phyloP scores from a whole-genome alignment of 768 basidiomycete genomes.

The Lentinula raphanica region DNA sequence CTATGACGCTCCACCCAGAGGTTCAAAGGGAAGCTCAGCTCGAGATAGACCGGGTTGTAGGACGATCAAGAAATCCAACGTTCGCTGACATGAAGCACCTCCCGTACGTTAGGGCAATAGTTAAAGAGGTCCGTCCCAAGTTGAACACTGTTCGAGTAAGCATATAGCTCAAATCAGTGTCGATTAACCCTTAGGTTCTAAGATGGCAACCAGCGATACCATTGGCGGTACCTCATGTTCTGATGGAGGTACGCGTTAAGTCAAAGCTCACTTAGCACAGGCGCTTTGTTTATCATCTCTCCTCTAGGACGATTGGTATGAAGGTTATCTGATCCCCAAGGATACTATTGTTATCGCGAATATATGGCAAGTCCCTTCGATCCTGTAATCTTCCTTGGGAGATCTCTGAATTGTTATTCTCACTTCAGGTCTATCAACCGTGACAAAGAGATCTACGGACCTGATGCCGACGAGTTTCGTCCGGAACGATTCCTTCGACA shows the following conservation, averaged over 20 bases:
- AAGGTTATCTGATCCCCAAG: constrained; percentile 3
- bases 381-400: too few relatives aligned
- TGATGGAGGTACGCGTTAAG: constrained; percentile 3
- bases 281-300: too few relatives aligned
- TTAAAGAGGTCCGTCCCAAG: constrained; percentile 9
- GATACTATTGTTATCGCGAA: background rate
- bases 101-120: constrained; percentile 16
- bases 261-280: too few relatives aligned
- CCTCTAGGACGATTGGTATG: constrained; percentile 6
- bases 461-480: background rate
- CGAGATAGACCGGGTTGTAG: constrained; percentile 20
- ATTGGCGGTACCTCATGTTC: background rate
- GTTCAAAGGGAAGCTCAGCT: constrained; percentile 19
- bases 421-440: background rate
- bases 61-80: constrained; percentile 16
- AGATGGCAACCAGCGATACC: background rate
- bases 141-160: too few relatives aligned
- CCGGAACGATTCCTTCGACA: background rate
- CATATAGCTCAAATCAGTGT: too few relatives aligned
- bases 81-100: constrained; percentile 12
- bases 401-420: background rate
- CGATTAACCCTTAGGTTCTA: background rate
- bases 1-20: constrained; percentile 17
- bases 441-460: background rate
- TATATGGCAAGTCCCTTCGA: background rate